A percentile compares a stretch with the other conserved stretches of the same genome.
Evolutionary conservation across 257 asterid species (phyloP).

Genomic region (Solanum pennellii): DNA sequence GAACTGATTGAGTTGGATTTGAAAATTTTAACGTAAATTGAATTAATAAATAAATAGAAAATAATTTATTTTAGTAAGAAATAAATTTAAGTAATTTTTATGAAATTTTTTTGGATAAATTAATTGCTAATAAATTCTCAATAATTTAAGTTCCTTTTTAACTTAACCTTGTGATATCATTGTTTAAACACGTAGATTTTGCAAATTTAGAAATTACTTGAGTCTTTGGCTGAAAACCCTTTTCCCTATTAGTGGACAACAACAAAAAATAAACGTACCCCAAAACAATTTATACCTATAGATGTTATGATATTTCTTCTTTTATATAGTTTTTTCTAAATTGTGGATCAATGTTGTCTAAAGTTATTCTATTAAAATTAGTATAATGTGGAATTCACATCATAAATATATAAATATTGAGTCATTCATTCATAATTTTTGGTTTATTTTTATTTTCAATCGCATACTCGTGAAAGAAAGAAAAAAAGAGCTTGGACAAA

Average conservation of each 20-base stretch:
- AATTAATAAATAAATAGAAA: no score
- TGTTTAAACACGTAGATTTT: not conserved
- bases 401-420: no score
- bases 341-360: not conserved
- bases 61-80: no score
- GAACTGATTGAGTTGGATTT: not conserved
- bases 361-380: no score
- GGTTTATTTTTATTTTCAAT: no score
- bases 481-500: no score
- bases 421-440: not conserved
- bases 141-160: not conserved
- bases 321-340: no score
- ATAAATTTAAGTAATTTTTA: not conserved
- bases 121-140: not conserved
- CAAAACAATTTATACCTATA: not conserved
- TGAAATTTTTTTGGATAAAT: no score
- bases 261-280: not conserved
- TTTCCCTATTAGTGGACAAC: not conserved
- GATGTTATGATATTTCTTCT: not conserved
- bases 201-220: not conserved
- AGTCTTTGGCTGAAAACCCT: not conserved
- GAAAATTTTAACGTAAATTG: no score
- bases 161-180: not conserved
- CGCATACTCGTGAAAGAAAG: not conserved
- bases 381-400: no score